A percentile compares a stretch with the other conserved stretches of the same genome.
These are phyloP conservation scores for Trichoderma asperellum DNA, from an alignment of 2,329 filamentous ascomycete genomes.

Conservation along the genomic window DNA sequence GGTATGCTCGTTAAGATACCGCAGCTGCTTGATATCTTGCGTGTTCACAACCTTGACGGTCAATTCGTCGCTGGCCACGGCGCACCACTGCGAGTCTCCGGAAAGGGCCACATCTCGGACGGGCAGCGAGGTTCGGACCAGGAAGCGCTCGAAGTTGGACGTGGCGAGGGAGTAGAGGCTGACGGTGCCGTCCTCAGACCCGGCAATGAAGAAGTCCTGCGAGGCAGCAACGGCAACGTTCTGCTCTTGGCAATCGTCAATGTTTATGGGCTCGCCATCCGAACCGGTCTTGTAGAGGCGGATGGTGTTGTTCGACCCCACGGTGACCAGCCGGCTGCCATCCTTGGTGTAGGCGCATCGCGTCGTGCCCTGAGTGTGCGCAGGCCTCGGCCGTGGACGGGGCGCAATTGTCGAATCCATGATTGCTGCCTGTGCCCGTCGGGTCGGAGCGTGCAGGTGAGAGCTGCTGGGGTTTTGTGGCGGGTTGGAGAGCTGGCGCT, in stretches of 20 bases:
- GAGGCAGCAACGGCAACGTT: conserved; percentile 78
- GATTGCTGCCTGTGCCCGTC: not conserved
- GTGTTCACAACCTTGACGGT: conserved; percentile 87
- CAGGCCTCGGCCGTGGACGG: conserved; percentile 66
- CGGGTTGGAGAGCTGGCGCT: not conserved
- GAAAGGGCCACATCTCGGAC: conserved; percentile 85
- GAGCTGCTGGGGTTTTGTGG: not conserved
- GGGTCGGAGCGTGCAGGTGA: not conserved
- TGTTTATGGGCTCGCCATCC: conserved; percentile 87
- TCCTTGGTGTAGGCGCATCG: conserved; percentile 88
- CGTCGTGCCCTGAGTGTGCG: conserved; percentile 83
- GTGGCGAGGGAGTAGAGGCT: conserved; percentile 84
- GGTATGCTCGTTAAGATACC: conserved; percentile 79
- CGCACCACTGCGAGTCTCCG: conserved; percentile 81
- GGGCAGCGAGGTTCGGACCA: conserved; percentile 82
- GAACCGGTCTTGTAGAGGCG: conserved; percentile 90
- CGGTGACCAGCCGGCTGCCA: conserved; percentile 84
- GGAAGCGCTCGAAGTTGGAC: conserved; percentile 75
- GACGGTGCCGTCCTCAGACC: conserved; percentile 94
- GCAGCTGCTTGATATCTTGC: conserved; percentile 74
- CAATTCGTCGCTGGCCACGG: conserved; percentile 95
- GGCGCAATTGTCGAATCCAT: conserved; percentile 43
- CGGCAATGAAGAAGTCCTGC: conserved; percentile 83
- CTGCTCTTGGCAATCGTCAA: conserved; percentile 88
- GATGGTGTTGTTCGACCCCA: conserved; percentile 90